These are phyloP conservation scores for Lithospermum erythrorhizon DNA, from an alignment of 257 asterid species.

Conservation along the genomic window DNA sequence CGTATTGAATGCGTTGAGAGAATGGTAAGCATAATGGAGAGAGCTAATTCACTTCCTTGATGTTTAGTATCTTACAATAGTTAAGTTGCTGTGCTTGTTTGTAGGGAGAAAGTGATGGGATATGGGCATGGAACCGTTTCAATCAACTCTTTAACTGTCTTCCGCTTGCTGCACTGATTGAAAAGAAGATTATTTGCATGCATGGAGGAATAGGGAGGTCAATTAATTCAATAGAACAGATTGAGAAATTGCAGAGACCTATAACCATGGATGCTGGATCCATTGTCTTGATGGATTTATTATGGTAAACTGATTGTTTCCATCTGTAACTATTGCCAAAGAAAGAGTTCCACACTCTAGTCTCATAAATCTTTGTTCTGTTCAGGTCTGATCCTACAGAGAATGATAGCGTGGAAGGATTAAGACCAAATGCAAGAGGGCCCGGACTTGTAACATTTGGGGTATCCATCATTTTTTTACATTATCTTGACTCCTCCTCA, in stretches of 20 bases:
- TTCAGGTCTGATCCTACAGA: slow-evolving; percentile 99
- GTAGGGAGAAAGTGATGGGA: slow-evolving; percentile 97
- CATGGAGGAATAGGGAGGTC: slow-evolving; percentile 99
- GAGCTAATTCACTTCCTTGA: not conserved
- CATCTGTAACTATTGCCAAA: not conserved
- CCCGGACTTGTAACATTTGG: slow-evolving; percentile 99
- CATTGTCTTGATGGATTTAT: slow-evolving; percentile 85
- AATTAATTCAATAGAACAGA: slow-evolving; percentile 80
- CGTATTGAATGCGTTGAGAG: slow-evolving; percentile 98
- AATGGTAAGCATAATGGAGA: slow-evolving; percentile 52
- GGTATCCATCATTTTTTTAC: slow-evolving; percentile 30
- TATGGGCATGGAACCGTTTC: slow-evolving; percentile 99
- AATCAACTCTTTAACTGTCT: slow-evolving; percentile 92
- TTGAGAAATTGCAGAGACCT: slow-evolving; percentile 97
- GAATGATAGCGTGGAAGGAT: slow-evolving; percentile 90
- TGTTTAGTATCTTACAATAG: slow-evolving; percentile 4
- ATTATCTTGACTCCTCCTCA: not conserved
- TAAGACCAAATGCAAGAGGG: slow-evolving; percentile 99
- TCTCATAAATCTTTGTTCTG: not conserved
- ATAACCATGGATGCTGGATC: slow-evolving; percentile 99
- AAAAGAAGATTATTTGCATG: slow-evolving; percentile 98
- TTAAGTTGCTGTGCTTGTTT: slow-evolving; percentile 14
- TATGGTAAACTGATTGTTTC: slow-evolving; percentile 43
- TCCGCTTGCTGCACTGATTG: slow-evolving; percentile 96
- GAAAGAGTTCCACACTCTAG: not conserved